Percentiles rank a stretch among this genome's conserved stretches.
Evolutionary conservation across 495 filamentous ascomycete genomes (phyloP).

Genomic region (Mycothermus thermophilus): DNA sequence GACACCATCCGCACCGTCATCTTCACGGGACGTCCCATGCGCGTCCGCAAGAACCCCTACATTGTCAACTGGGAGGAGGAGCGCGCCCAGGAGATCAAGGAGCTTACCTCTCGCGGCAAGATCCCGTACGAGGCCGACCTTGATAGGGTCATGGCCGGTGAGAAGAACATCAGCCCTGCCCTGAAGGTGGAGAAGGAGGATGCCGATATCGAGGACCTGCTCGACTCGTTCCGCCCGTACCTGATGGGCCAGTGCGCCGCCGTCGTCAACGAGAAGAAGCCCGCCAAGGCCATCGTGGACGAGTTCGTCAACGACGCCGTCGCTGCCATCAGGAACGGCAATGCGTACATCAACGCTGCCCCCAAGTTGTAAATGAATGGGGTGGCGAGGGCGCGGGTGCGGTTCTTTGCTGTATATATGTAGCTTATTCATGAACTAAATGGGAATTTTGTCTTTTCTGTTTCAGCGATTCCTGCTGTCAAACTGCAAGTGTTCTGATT

Average conservation of each 20-base stretch:
- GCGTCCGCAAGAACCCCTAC: constrained; percentile 84
- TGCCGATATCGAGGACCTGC: constrained; percentile 48
- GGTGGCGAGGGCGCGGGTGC: no score
- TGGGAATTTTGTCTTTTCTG: no score
- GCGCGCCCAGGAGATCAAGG: constrained; percentile 74
- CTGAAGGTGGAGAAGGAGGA: constrained; percentile 60
- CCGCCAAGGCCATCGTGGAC: constrained; percentile 84
- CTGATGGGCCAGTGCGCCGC: constrained; percentile 96
- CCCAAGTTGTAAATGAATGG: constrained; percentile 16
- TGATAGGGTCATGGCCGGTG: constrained; percentile 52
- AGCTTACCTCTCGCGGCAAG: constrained; percentile 72
- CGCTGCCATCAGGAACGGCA: constrained; percentile 14
- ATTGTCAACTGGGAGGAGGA: constrained; percentile 95
- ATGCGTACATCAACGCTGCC: constrained; percentile 5
- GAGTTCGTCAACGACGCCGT: constrained; percentile 84
- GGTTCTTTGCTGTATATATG: neutral
- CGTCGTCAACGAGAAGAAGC: constrained; percentile 84
- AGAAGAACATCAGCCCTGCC: constrained; percentile 49
- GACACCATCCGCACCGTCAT: constrained; percentile 95
- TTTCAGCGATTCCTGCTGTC: no score
- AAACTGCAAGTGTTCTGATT: no score
- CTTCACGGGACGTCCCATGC: constrained; percentile 90
- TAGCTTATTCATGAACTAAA: no score
- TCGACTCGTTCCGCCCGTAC: constrained; percentile 85
- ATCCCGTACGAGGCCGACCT: constrained; percentile 92